Base-by-base conservation (phyloP, 202 grass and related monocot genomes). In the Digitaria exilis region DNA sequence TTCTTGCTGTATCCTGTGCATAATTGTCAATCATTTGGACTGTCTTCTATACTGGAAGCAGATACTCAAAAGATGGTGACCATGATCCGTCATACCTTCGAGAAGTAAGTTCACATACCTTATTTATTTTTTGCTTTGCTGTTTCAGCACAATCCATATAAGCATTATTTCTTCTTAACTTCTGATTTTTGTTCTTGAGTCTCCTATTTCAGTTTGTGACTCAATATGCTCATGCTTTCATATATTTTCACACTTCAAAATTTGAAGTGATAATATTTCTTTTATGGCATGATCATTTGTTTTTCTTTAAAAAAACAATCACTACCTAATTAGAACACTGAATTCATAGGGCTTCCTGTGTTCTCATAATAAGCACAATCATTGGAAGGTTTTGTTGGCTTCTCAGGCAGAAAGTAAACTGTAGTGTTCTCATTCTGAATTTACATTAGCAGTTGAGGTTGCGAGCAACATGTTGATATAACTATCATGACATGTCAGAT, bases 21-120 rank as follows among this genome's bases (percentile, higher is more conserved):
- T 48, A 93, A 84, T 22, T 76, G 41, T 71, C 80, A 80, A 69
- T 49, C 82, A 58, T 54, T 73, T 80, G 96, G 93, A 39, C 77
- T 92, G 43, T 88, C 87, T 80, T 89, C 92, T 66, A 63, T 95
- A 80, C 82, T 98, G 56, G 92, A 93, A 86, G 92, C 91, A 42
- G 87, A 98, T 80, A 55, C 90, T 48, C 88, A 63, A 65, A 98
- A 86, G 73, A 98, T 95, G 31, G 90, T 88, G 42, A 65, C 84
- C 48, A 58, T 91, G 31, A 80, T 90, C 44, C 63, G 32, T 80
- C 89, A 88, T 84, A 87, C 87, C n/a, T 98, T 98, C 52, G 87
- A 95, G 69, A 98, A 95, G 96, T 98, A 86, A 93, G 75, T 76
- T 69, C 81, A 65, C 17, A 35, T 80, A 64, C 32, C 76, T 79